Conservation (phyloP, 2,329 filamentous ascomycete genomes). For the Colletotrichum somersetense region DNA sequence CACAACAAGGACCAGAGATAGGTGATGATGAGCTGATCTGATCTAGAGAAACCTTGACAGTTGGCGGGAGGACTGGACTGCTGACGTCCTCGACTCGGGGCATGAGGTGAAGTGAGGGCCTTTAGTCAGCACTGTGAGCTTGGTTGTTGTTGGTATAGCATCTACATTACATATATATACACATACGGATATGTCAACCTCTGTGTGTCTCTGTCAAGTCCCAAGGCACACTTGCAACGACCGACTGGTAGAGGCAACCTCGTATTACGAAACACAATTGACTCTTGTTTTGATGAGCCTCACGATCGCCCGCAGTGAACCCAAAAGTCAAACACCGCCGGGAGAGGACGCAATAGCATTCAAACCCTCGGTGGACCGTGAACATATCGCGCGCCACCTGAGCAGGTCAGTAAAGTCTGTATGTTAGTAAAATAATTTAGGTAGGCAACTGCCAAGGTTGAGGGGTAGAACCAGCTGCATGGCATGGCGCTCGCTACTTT, state of each 20-base stretch:
- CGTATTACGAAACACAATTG: not conserved
- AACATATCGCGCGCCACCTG: not conserved
- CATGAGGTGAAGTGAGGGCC: too few relatives aligned
- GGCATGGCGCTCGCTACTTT: too few relatives aligned
- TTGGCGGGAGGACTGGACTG: conserved; percentile 5
- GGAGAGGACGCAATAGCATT: not conserved
- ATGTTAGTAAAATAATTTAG: too few relatives aligned
- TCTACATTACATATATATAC: not conserved
- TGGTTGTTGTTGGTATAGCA: not conserved
- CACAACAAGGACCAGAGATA: conserved; percentile 31
- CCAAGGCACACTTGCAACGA: not conserved
- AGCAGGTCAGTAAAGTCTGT: not conserved
- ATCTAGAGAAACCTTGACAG: not conserved
- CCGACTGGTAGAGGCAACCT: not conserved
- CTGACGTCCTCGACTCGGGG: conserved; percentile 29
- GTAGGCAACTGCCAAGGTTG: too few relatives aligned
- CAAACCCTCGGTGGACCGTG: too few relatives aligned
- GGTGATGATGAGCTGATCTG: conserved; percentile 16
- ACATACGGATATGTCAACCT: not conserved
- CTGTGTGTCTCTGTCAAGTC: not conserved
- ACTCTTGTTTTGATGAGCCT: not conserved
- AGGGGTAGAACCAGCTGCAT: too few relatives aligned
- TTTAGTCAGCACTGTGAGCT: too few relatives aligned
- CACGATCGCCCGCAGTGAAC: not conserved
- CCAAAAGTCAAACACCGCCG: not conserved